A percentile compares a stretch with the other conserved stretches of the same genome.
phyloP scores from a whole-genome alignment of 1,284 basidiomycete genomes.

The Boletus sp. region DNA sequence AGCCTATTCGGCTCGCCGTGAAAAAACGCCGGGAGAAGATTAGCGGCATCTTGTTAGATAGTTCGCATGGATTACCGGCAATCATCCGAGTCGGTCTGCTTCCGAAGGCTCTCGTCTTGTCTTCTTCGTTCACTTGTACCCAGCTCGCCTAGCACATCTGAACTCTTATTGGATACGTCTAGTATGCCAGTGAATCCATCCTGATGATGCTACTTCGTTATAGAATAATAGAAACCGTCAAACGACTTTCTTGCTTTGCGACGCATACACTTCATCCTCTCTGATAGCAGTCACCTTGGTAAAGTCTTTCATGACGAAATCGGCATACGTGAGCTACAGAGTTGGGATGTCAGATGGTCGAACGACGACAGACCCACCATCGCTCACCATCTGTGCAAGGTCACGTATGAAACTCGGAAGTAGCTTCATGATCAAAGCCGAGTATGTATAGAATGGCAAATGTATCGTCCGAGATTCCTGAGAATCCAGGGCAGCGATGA shows the following conservation, averaged over 20 bases:
- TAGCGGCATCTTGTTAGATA: too few species aligned
- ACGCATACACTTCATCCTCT: conserved; percentile 36
- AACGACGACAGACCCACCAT: neutral
- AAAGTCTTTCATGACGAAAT: conserved; percentile 45
- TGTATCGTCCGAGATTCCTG: conserved; percentile 69
- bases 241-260: conserved; percentile 13
- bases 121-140: neutral
- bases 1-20: too few species aligned
- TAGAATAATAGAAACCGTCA: conserved; percentile 6
- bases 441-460: conserved; percentile 70
- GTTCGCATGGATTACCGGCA: neutral
- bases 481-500: conserved; percentile 75
- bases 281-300: conserved; percentile 45
- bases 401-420: conserved; percentile 73
- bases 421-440: conserved; percentile 50
- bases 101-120: neutral
- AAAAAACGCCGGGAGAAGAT: neutral
- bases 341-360: conserved; percentile 9
- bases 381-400: conserved; percentile 64
- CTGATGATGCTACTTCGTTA: neutral
- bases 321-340: conserved; percentile 43
- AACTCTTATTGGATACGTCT: neutral
- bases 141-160: neutral
- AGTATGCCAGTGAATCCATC: neutral
- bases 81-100: neutral